Conservation (phyloP, 2,329 filamentous ascomycete genomes). For the Cercospora sp. region DNA sequence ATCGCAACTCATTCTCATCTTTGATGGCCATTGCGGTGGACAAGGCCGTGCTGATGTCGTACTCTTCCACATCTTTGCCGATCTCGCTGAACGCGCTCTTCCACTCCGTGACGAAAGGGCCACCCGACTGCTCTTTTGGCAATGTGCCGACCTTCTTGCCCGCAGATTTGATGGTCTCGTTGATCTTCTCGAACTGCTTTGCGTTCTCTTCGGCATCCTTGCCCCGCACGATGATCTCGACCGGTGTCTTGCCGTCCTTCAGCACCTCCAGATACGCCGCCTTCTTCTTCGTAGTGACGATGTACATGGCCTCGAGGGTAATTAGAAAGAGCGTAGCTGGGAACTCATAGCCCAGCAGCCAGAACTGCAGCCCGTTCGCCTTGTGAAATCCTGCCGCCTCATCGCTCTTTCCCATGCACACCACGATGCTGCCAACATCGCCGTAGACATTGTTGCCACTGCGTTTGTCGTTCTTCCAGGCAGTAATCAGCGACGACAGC, state of each 20-base stretch:
- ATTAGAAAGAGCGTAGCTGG: slow-evolving; percentile 93
- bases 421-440: slow-evolving; percentile 80
- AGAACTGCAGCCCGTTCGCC: slow-evolving; percentile 96
- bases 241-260: slow-evolving; percentile 82
- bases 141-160: slow-evolving; percentile 91
- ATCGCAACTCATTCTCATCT: slow-evolving; percentile 88
- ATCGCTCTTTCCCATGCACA: slow-evolving; percentile 93
- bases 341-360: slow-evolving; percentile 98
- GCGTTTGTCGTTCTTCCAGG: slow-evolving; percentile 97
- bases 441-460: slow-evolving; percentile 80
- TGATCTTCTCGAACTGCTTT: slow-evolving; percentile 81
- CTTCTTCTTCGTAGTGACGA: slow-evolving; percentile 97
- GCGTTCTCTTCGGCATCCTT: slow-evolving; percentile 91
- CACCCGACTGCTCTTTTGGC: slow-evolving; percentile 77
- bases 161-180: slow-evolving; percentile 81
- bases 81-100: slow-evolving; percentile 76
- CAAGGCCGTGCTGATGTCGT: slow-evolving; percentile 79
- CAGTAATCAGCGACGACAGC: slow-evolving; percentile 77
- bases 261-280: slow-evolving; percentile 91
- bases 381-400: slow-evolving; percentile 87
- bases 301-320: slow-evolving; percentile 82
- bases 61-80: slow-evolving; percentile 82
- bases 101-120: slow-evolving; percentile 96
- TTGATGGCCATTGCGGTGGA: slow-evolving; percentile 89
- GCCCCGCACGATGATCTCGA: slow-evolving; percentile 87